Percentiles rank a stretch among this genome's conserved stretches.
Conservation (phyloP, 352 stramenopile genomes). For the Aphanomyces astaci region DNA sequence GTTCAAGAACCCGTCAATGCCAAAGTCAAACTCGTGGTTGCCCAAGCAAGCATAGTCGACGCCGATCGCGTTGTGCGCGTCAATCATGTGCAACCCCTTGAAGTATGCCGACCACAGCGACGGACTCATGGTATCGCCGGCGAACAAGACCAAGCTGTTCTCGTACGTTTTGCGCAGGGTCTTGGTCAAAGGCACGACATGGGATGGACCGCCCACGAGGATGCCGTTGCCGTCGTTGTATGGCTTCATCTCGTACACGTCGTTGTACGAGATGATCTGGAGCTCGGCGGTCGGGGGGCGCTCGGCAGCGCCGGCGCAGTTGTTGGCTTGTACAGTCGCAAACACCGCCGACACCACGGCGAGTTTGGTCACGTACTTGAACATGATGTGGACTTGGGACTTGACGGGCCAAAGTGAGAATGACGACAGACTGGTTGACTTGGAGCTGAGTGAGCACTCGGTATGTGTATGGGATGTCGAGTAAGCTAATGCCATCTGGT, state of each 20-base stretch:
- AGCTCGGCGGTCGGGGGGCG: constrained; percentile 44
- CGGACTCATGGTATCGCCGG: constrained; percentile 70
- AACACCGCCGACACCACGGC: not conserved
- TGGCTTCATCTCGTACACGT: constrained; percentile 73
- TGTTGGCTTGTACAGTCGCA: not conserved
- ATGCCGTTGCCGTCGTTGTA: constrained; percentile 46
- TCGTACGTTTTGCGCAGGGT: constrained; percentile 46
- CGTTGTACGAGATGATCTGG: constrained; percentile 68
- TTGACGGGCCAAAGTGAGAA: not conserved
- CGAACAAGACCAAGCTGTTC: constrained; percentile 70
- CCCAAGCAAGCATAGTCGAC: constrained; percentile 65
- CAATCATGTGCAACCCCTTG: constrained; percentile 70
- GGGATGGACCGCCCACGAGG: constrained; percentile 61
- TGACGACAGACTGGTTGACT: no score
- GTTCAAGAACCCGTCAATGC: constrained; percentile 66
- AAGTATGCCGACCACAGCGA: constrained; percentile 77
- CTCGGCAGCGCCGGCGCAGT: not conserved
- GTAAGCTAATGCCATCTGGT: not conserved
- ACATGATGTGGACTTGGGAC: constrained; percentile 9
- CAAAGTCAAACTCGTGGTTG: constrained; percentile 79
- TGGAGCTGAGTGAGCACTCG: not conserved
- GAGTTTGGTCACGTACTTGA: constrained; percentile 1
- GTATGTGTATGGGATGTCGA: not conserved
- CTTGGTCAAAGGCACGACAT: constrained; percentile 54
- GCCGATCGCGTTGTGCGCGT: constrained; percentile 64